Percentiles rank a stretch among this genome's conserved stretches.
Conservation (phyloP, 768 basidiomycete species). For the Filobasidium floriforme region DNA sequence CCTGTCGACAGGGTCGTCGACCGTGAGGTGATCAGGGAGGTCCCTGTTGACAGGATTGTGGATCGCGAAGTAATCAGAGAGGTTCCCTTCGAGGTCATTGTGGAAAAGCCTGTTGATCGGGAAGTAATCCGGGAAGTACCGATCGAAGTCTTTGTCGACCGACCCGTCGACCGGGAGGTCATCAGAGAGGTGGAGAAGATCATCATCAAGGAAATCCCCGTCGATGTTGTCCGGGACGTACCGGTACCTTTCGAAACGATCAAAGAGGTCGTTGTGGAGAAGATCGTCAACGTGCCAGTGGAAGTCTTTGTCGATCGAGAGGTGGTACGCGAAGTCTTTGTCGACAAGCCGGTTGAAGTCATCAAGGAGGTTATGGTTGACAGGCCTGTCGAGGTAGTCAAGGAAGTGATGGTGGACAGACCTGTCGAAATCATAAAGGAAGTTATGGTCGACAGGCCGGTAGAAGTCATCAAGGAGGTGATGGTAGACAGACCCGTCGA, state of each 20-base stretch:
- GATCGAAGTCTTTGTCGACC: constrained; percentile 9
- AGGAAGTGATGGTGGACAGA: constrained; percentile 21
- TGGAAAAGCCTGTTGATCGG: constrained; percentile 10
- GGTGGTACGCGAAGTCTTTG: constrained; percentile 33
- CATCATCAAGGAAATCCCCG: constrained; percentile 9
- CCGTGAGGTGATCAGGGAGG: constrained; percentile 7
- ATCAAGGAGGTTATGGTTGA: constrained; percentile 39
- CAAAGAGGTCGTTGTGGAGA: constrained; percentile 18
- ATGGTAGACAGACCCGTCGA: constrained; percentile 32
- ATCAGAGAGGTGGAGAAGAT: constrained; percentile 17
- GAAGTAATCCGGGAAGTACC: constrained; percentile 25
- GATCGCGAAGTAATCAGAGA: constrained; percentile 23
- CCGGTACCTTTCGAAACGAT: constrained; percentile 20
- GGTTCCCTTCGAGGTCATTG: constrained; percentile 6
- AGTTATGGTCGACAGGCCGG: constrained; percentile 31
- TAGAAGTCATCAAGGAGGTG: constrained; percentile 36
- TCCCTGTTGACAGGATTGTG: constrained; percentile 14
- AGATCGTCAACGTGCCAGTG: not conserved
- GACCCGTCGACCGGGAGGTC: constrained; percentile 10
- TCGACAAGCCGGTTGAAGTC: constrained; percentile 31
- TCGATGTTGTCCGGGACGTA: constrained; percentile 14
- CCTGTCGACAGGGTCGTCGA: constrained; percentile 3
- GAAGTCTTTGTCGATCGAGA: constrained; percentile 30
- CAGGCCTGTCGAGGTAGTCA: constrained; percentile 30
- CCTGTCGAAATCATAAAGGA: constrained; percentile 29